Percentiles rank a stretch among this genome's conserved stretches.
These are phyloP conservation scores for Xylaria acuta DNA, from an alignment of 495 filamentous ascomycete genomes.

Conservation along the genomic window DNA sequence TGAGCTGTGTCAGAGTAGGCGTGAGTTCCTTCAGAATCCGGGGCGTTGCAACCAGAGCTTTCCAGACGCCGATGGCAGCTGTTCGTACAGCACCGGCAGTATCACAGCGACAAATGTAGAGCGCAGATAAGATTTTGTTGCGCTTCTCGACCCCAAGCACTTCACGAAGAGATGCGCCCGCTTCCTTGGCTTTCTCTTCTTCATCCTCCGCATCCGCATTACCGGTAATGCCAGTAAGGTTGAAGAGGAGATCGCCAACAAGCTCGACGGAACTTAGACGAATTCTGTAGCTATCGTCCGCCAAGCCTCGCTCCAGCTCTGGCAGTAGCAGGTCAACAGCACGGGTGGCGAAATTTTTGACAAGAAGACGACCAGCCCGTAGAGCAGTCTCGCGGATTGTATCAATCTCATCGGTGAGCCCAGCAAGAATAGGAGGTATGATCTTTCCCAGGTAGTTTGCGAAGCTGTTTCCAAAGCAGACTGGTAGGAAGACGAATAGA, in stretches of 20 bases:
- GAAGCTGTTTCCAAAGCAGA: slow-evolving; percentile 99
- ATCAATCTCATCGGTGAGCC: slow-evolving; percentile 94
- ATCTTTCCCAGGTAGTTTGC: slow-evolving; percentile 93
- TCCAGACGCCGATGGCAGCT: slow-evolving; percentile 94
- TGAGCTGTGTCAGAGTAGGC: slow-evolving; percentile 89
- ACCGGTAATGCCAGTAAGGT: slow-evolving; percentile 91
- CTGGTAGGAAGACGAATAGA: slow-evolving; percentile 97
- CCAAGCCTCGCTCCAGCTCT: slow-evolving; percentile 92
- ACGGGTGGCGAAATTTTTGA: slow-evolving; percentile 96
- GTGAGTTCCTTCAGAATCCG: slow-evolving; percentile 93
- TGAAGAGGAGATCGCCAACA: slow-evolving; percentile 96
- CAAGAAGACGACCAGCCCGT: slow-evolving; percentile 87
- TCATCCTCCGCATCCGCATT: slow-evolving; percentile 76
- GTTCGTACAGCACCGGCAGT: slow-evolving; percentile 90
- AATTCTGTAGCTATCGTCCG: slow-evolving; percentile 95
- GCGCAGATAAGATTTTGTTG: slow-evolving; percentile 90
- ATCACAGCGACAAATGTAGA: slow-evolving; percentile 98
- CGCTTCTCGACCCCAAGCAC: slow-evolving; percentile 93
- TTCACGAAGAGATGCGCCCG: slow-evolving; percentile 88
- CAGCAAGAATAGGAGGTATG: slow-evolving; percentile 93
- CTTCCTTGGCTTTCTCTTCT: slow-evolving; percentile 79
- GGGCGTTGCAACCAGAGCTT: slow-evolving; percentile 91
- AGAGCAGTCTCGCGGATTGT: slow-evolving; percentile 93
- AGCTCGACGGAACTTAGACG: slow-evolving; percentile 96
- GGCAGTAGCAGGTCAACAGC: slow-evolving; percentile 93